Conservation (phyloP, 371 early-diverging fungal species). For the Mucor indicus region DNA sequence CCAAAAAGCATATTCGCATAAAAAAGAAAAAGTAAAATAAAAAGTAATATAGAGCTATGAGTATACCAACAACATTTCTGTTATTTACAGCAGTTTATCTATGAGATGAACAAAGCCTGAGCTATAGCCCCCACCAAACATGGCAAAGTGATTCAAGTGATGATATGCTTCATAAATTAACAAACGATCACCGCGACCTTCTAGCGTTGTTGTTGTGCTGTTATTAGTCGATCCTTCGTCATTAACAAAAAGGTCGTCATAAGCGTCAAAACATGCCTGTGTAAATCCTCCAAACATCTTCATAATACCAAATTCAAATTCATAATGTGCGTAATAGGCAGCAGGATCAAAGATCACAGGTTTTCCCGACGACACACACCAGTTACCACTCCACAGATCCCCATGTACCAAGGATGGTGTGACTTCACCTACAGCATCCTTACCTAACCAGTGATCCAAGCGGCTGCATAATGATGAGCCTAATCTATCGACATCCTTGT, state of each 20-base stretch:
- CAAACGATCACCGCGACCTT: slow-evolving; percentile 12
- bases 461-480: neutral
- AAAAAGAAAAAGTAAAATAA: no score
- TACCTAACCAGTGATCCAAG: slow-evolving; percentile 16
- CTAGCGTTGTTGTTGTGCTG: neutral
- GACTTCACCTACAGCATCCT: slow-evolving; percentile 3
- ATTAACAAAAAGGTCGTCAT: slow-evolving; percentile 2
- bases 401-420: slow-evolving; percentile 30
- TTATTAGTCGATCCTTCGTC: neutral
- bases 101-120: slow-evolving; percentile 17
- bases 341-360: slow-evolving; percentile 37
- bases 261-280: slow-evolving; percentile 10
- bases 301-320: slow-evolving; percentile 37
- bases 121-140: slow-evolving; percentile 34
- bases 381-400: slow-evolving; percentile 38
- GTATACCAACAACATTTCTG: no score
- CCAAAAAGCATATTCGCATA: slow-evolving; percentile 18
- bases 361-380: slow-evolving; percentile 9
- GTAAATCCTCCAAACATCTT: slow-evolving; percentile 34
- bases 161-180: slow-evolving; percentile 30
- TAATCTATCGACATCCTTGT: slow-evolving; percentile 6
- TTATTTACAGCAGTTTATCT: slow-evolving; percentile 12
- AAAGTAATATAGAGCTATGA: no score
- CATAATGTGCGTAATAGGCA: slow-evolving; percentile 30
- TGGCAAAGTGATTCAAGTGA: slow-evolving; percentile 36